phyloP scores from a whole-genome alignment of 2,329 filamentous ascomycete genomes.

The Drechslerella dactyloides region DNA sequence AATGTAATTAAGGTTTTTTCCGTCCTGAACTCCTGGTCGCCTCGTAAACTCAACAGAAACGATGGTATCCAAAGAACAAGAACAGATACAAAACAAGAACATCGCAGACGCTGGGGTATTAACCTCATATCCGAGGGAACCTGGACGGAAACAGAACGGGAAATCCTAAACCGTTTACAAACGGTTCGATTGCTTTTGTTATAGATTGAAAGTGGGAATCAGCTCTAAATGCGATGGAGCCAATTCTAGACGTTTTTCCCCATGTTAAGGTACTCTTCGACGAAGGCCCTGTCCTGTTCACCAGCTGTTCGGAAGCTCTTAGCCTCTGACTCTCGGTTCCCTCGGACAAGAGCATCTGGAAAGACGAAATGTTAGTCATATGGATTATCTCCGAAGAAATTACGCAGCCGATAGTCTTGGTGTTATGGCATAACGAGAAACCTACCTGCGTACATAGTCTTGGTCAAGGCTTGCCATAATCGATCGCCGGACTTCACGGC shows the following conservation, averaged over 20 bases:
- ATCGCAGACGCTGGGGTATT: conserved; percentile 41
- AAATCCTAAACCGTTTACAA: conserved; percentile 22
- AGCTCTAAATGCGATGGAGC: neutral
- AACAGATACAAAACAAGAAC: conserved; percentile 11
- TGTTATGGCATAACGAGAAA: too few species aligned
- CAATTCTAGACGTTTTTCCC: conserved; percentile 27
- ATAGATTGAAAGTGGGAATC: conserved; percentile 11
- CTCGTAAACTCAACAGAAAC: conserved; percentile 20
- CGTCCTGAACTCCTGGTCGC: conserved; percentile 31
- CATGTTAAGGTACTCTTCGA: conserved; percentile 44
- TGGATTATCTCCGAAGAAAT: too few species aligned
- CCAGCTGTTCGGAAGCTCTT: conserved; percentile 34
- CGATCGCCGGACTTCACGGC: conserved; percentile 44
- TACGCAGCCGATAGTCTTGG: too few species aligned
- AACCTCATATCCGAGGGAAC: conserved; percentile 35
- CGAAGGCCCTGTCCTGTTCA: conserved; percentile 41
- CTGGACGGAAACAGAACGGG: conserved; percentile 3
- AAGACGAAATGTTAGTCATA: conserved; percentile 14
- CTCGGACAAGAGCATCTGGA: conserved; percentile 43
- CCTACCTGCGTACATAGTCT: conserved; percentile 41
- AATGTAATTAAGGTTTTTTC: neutral
- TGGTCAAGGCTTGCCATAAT: conserved; percentile 41
- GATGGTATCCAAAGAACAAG: conserved; percentile 3
- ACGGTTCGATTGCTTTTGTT: conserved; percentile 17
- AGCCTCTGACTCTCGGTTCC: conserved; percentile 47